A percentile compares a stretch with the other conserved stretches of the same genome.
These are phyloP conservation scores for Coccomyxa sp. DNA, from an alignment of 139 green algal genomes.

Conservation along the genomic window DNA sequence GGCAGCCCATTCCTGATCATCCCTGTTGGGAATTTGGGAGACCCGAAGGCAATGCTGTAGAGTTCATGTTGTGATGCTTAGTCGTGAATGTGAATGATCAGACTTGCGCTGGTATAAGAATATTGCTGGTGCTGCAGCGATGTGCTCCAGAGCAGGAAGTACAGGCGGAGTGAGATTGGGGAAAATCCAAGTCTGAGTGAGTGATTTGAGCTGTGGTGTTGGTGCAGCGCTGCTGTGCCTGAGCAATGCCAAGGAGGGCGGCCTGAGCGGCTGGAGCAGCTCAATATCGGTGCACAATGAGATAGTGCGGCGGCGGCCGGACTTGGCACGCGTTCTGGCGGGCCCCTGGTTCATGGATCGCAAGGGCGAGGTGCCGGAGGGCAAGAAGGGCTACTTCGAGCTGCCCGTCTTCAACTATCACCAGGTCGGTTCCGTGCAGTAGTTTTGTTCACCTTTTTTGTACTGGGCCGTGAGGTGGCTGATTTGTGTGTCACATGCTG, in stretches of 20 bases:
- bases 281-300: slow-evolving; percentile 49
- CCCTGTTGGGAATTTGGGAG: too few relatives aligned
- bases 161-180: too few relatives aligned
- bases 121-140: too few relatives aligned
- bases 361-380: slow-evolving; percentile 44
- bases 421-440: slow-evolving; percentile 5
- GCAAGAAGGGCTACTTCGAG: slow-evolving; percentile 44
- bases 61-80: too few relatives aligned
- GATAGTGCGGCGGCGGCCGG: slow-evolving; percentile 29
- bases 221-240: slow-evolving; percentile 50
- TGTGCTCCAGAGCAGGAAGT: too few relatives aligned
- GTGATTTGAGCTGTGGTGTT: neutral
- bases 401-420: slow-evolving; percentile 50
- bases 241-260: slow-evolving; percentile 39
- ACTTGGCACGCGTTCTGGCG: slow-evolving; percentile 39
- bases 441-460: neutral
- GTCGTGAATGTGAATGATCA: too few relatives aligned
- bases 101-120: too few relatives aligned
- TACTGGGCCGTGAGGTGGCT: neutral
- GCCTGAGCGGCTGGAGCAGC: slow-evolving; percentile 44
- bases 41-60: too few relatives aligned
- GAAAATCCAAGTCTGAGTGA: too few relatives aligned
- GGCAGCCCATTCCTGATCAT: too few relatives aligned
- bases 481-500: neutral
- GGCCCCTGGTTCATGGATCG: slow-evolving; percentile 48